These are phyloP conservation scores for Pseudozyma flocculosa DNA, from an alignment of 1,284 basidiomycete genomes.

Conservation along the genomic window DNA sequence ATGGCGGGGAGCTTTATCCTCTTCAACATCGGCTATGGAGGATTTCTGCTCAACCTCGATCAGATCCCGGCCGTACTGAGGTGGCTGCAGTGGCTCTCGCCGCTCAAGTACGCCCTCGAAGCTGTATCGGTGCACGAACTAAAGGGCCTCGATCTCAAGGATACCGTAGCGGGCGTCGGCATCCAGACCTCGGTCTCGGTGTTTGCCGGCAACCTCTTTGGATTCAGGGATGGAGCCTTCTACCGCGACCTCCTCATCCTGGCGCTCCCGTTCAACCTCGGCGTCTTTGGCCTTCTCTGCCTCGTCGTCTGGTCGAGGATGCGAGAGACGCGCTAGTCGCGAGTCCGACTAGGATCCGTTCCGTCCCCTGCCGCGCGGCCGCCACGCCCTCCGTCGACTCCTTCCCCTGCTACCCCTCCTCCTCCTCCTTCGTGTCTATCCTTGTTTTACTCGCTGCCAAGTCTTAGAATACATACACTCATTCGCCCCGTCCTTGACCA, in stretches of 20 bases:
- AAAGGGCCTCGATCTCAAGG: constrained; percentile 28
- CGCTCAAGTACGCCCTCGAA: constrained; percentile 47
- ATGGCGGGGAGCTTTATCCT: constrained; percentile 34
- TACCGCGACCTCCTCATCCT: constrained; percentile 45
- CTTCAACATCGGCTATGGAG: constrained; percentile 47
- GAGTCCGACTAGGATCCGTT: no score
- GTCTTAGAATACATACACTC: no score
- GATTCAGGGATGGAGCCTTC: constrained; percentile 32
- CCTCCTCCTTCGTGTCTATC: no score
- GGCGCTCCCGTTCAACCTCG: constrained; percentile 31
- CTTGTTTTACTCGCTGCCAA: no score
- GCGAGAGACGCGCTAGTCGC: constrained; percentile 21
- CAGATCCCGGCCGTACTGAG: constrained; percentile 28
- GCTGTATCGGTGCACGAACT: constrained; percentile 42
- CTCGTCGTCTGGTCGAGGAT: constrained; percentile 24
- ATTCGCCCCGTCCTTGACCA: no score
- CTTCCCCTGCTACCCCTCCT: no score
- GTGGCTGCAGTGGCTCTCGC: constrained; percentile 45
- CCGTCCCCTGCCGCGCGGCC: no score
- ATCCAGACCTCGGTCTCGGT: constrained; percentile 23
- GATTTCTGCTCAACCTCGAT: constrained; percentile 44
- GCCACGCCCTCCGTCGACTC: no score
- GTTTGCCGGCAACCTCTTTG: constrained; percentile 36
- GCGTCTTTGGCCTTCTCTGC: constrained; percentile 28
- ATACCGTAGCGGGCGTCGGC: constrained; percentile 23